Evolutionary conservation across 768 basidiomycete species (phyloP).

Genomic region (Mycena kentingensis): DNA sequence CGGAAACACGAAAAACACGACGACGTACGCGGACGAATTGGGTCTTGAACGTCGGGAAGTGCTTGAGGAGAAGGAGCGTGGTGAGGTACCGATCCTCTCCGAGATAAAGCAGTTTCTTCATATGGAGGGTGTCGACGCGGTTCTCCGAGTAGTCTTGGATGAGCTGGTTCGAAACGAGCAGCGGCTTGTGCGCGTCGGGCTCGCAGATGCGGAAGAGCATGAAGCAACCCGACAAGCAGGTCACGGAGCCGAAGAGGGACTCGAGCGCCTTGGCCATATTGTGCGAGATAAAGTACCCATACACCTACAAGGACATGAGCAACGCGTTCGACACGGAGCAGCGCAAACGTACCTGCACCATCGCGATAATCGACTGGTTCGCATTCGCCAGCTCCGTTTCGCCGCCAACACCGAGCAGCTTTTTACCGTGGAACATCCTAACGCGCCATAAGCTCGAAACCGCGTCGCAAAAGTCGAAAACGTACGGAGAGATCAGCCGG

Average conservation of each 20-base stretch:
- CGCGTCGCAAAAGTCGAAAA: too few relatives aligned
- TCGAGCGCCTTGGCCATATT: constrained; percentile 99
- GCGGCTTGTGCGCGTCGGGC: constrained; percentile 92
- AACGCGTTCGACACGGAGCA: constrained; percentile 5
- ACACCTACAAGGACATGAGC: constrained; percentile 60
- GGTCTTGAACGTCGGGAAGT: constrained; percentile 93
- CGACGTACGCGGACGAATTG: constrained; percentile 85
- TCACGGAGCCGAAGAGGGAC: constrained; percentile 94
- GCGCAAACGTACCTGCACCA: constrained; percentile 77
- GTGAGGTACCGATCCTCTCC: constrained; percentile 99
- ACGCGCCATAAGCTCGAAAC: too few relatives aligned
- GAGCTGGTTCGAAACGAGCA: constrained; percentile 89
- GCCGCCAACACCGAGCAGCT: constrained; percentile 91
- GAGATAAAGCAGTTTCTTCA: constrained; percentile 97
- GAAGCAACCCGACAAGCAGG: constrained; percentile 98
- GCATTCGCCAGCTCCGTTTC: constrained; percentile 92
- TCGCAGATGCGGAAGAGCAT: constrained; percentile 94
- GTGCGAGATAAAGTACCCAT: constrained; percentile 99
- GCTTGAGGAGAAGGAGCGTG: constrained; percentile 91
- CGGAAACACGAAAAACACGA: background rate
- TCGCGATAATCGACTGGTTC: constrained; percentile 92
- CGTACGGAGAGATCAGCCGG: constrained; percentile 90
- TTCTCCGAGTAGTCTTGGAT: constrained; percentile 94
- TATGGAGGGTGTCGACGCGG: constrained; percentile 94
- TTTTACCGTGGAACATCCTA: constrained; percentile 97